A percentile compares a stretch with the other conserved stretches of the same genome.
Evolutionary conservation across 1,139 yeast genomes (phyloP).

Genomic region (Pichia sp.): DNA sequence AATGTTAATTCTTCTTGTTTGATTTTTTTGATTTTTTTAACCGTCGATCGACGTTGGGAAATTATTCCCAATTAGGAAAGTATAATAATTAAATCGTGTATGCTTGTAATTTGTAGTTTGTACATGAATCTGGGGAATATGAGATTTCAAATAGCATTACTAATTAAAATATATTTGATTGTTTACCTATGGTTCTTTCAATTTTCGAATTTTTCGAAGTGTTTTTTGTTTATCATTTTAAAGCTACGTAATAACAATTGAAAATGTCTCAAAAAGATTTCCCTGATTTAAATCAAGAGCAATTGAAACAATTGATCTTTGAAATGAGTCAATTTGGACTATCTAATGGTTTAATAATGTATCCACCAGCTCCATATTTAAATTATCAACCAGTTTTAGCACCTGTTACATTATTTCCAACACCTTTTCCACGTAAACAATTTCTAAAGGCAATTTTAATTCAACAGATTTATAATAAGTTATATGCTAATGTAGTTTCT

Average conservation of each 20-base stretch:
- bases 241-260: not conserved
- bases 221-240: not conserved
- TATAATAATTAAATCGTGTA: too few species aligned
- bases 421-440: constrained; percentile 69
- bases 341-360: constrained; percentile 72
- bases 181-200: too few species aligned
- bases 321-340: constrained; percentile 70
- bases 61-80: too few species aligned
- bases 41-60: not conserved
- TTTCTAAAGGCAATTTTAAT: constrained; percentile 63
- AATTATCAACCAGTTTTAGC: constrained; percentile 53
- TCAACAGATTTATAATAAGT: constrained; percentile 64
- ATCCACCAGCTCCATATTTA: constrained; percentile 50
- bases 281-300: constrained; percentile 13
- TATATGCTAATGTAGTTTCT: constrained; percentile 63
- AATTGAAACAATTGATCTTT: constrained; percentile 30
- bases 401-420: constrained; percentile 85
- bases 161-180: too few species aligned
- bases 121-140: too few species aligned
- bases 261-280: constrained; percentile 12
- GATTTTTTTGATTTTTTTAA: too few species aligned
- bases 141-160: too few species aligned
- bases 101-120: too few species aligned
- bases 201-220: too few species aligned
- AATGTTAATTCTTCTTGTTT: too few species aligned